Evolutionary conservation across 805 yeast genomes (phyloP), one percentile per base, ranked within the genome.

Genomic region (Myxozyma melibiosi): DNA sequence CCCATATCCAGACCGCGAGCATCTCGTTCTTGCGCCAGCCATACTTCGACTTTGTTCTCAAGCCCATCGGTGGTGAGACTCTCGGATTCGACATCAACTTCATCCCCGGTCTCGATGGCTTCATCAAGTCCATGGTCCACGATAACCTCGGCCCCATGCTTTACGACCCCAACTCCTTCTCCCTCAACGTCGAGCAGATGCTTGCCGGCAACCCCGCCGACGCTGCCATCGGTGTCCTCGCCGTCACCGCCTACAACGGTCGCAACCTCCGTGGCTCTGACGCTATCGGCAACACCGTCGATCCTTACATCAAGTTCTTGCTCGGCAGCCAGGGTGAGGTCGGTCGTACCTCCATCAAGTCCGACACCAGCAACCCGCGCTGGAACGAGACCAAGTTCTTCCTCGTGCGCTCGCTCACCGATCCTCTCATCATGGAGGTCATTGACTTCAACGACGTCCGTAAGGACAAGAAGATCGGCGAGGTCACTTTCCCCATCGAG

Each of bases 1-100:
- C 99, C 2, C 98, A 94, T 74, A 78, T 94, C 59, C 95, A 94
- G 71, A 91, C 97, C 1, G 84, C 90, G 22, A 91, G 87, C 68
- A 82, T 94, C 30, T 85, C 96, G 16, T 75, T 95, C 64, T 76
- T 90, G 73, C 92, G 89, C 57, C 85, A 94, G 35, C 97, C 98
- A 7, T 80, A 85, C 64, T 82, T 92, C 71, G 99, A 95, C 73
- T 94, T 91, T 70, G 81, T 83, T 53, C 80, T 89, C 43, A 84
- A 80, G 64, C 80, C 86, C n/a, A 77, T 87, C 50, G 96, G 97
- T 60, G 91, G 91, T 65, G 78, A 88, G 30, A 76, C 86, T 18
- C 86, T 92, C 73, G 88, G 91, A 58, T 86, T 95, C 85, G 99
- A 94, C 72, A 73, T 90, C 27, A 82, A 91, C 68, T 77, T 86